Evolutionary conservation across 2,329 filamentous ascomycete genomes (phyloP).

Genomic region (Penicillium sp.): DNA sequence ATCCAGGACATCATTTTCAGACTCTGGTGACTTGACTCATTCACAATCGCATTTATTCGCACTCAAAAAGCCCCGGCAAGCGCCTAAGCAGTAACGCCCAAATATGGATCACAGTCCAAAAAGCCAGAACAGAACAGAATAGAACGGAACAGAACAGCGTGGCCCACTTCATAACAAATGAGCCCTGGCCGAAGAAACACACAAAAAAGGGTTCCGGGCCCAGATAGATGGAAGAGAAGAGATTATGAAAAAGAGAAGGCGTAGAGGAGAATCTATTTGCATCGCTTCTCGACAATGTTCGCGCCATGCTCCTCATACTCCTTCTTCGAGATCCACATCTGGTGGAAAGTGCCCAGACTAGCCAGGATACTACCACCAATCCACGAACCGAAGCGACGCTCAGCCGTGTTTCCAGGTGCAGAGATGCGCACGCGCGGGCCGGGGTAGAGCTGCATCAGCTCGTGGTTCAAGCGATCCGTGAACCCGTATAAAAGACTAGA

Average conservation of each 20-base stretch:
- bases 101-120: constrained; percentile 2
- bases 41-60: constrained; percentile 10
- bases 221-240: background rate
- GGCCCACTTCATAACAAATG: constrained; percentile 19
- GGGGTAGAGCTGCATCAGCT: constrained; percentile 79
- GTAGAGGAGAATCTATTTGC: constrained; percentile 63
- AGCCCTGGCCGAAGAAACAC: constrained; percentile 10
- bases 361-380: constrained; percentile 95
- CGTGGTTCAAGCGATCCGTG: constrained; percentile 83
- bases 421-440: constrained; percentile 85
- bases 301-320: constrained; percentile 96
- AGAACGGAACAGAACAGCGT: background rate
- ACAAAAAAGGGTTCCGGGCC: background rate
- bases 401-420: constrained; percentile 80
- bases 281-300: constrained; percentile 91
- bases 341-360: constrained; percentile 95
- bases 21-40: constrained; percentile 15
- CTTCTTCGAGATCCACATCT: constrained; percentile 98
- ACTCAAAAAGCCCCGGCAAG: constrained; percentile 15
- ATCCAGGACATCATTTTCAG: constrained; percentile 20
- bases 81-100: constrained; percentile 21
- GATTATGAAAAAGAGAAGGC: background rate
- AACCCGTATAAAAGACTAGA: constrained; percentile 87
- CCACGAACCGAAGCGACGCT: constrained; percentile 91
- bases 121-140: background rate